phyloP scores from a whole-genome alignment of 148 eudicot species.

The Chenopodium suecicum region DNA sequence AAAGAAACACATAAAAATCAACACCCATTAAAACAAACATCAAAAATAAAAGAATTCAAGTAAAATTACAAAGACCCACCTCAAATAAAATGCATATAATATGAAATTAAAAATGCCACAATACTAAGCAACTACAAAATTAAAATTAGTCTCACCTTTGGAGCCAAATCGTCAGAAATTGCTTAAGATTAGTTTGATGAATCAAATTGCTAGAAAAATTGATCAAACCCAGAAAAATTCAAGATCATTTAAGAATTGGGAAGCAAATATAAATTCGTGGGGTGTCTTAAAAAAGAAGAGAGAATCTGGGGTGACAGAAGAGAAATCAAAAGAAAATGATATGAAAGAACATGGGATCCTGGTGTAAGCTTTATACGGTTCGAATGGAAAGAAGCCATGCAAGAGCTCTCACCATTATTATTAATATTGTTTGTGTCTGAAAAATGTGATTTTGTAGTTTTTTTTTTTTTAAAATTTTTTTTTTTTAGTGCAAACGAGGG shows the following conservation, averaged over 20 bases:
- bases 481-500: too few relatives aligned
- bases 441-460: too few relatives aligned
- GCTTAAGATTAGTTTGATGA: neutral
- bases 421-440: too few relatives aligned
- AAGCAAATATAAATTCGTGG: slow-evolving; percentile 8
- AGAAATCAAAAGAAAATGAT: neutral
- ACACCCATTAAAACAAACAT: neutral
- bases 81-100: neutral
- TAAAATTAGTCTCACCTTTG: neutral
- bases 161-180: slow-evolving; percentile 6
- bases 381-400: slow-evolving; percentile 40
- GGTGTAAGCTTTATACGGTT: slow-evolving; percentile 55
- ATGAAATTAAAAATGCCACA: slow-evolving; percentile 23
- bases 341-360: slow-evolving; percentile 43
- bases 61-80: slow-evolving; percentile 25
- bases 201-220: neutral
- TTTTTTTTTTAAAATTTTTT: too few relatives aligned
- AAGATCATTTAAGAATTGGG: neutral
- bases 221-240: neutral
- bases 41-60: neutral
- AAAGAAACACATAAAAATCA: neutral
- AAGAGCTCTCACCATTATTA: slow-evolving; percentile 2
- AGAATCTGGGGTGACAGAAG: slow-evolving; percentile 38
- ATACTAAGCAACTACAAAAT: neutral
- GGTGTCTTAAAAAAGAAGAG: neutral